phyloP scores from a whole-genome alignment of 495 filamentous ascomycete species.

The Penicillium egyptiacum region DNA sequence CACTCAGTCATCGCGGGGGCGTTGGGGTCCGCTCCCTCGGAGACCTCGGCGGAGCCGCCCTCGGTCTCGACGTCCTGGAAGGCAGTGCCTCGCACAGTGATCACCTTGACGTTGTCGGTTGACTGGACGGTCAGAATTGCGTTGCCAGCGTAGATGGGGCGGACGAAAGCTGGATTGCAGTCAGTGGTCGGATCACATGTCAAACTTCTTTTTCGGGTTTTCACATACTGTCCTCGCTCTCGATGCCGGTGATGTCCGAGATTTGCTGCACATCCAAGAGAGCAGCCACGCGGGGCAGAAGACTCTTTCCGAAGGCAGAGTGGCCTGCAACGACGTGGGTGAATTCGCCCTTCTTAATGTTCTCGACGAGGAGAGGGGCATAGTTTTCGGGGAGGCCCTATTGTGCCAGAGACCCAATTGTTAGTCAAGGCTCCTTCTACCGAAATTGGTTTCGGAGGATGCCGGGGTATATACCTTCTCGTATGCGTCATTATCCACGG shows the following conservation, averaged over 20 bases:
- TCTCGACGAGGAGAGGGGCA: constrained; percentile 89
- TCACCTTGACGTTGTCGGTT: constrained; percentile 77
- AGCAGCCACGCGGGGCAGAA: constrained; percentile 94
- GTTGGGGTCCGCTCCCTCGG: constrained; percentile 57
- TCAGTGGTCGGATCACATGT: constrained; percentile 29
- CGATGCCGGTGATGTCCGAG: constrained; percentile 83
- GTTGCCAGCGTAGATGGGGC: constrained; percentile 97
- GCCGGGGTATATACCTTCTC: constrained; percentile 64
- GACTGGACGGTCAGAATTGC: constrained; percentile 97
- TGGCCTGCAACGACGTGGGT: constrained; percentile 89
- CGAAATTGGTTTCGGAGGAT: constrained; percentile 2
- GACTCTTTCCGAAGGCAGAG: constrained; percentile 95
- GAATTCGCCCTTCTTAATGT: constrained; percentile 89
- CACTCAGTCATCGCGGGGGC: constrained; percentile 71
- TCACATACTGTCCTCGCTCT: constrained; percentile 77
- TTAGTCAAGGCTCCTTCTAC: constrained; percentile 4
- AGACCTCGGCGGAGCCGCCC: constrained; percentile 50
- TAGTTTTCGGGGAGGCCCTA: constrained; percentile 93
- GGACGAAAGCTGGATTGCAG: constrained; percentile 67
- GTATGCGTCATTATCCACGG: constrained; percentile 84
- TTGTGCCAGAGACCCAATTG: constrained; percentile 1
- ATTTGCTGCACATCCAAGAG: constrained; percentile 90
- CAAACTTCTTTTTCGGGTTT: constrained; percentile 8
- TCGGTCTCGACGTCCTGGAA: constrained; percentile 60
- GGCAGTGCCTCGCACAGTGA: constrained; percentile 90